Evolutionary conservation across 2,329 filamentous ascomycete species (phyloP), one percentile per base, ranked within the genome.

Genomic region (Pseudocercospora pini-densiflorae): DNA sequence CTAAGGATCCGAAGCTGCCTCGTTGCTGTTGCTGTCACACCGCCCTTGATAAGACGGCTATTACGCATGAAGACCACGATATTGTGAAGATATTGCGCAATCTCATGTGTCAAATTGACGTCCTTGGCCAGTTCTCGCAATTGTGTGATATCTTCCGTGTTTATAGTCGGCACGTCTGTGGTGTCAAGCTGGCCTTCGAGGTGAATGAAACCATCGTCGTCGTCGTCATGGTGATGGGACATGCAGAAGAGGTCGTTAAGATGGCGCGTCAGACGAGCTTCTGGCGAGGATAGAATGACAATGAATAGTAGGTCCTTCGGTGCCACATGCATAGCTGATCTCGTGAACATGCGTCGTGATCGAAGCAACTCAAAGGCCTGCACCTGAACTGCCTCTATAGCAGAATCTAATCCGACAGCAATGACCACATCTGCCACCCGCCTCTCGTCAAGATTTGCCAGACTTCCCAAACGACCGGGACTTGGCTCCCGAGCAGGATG

Each of bases 21-120:
- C 1, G 93, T 97, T 0, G 93, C 92, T 45, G 86, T 80, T 0
- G 94, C 90, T 12, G 92, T 90, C 59, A 97, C 87, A 49, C 93
- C 92, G 14, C 90, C 88, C 19, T 87, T 87, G 27, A 97, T 91
- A 58, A 92, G 94, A 61, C 94, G 90, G 79, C 97, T 94, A 77
- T 96, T 86, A 29, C 95, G 90, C 71, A 98, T 85, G 77, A 97
- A 97, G 2, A 93, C 88, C 59, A 94, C 83, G 43, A 98, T 88
- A 79, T 98, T 94, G 83, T 94, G 90, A 65, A 94, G 86, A 78
- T 98, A 98, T 51, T 92, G 88, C 65, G 88, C 84, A 2, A 97
- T 87, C 71, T 97, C 93, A 21, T 94, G 86, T 65, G 89, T 91
- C 27, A 93, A 82, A 47, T 84, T 86, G 14, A 91, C 88, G 2